Evolutionary conservation across 768 basidiomycete genomes (phyloP).

Genomic region (Gyrodon lividus): DNA sequence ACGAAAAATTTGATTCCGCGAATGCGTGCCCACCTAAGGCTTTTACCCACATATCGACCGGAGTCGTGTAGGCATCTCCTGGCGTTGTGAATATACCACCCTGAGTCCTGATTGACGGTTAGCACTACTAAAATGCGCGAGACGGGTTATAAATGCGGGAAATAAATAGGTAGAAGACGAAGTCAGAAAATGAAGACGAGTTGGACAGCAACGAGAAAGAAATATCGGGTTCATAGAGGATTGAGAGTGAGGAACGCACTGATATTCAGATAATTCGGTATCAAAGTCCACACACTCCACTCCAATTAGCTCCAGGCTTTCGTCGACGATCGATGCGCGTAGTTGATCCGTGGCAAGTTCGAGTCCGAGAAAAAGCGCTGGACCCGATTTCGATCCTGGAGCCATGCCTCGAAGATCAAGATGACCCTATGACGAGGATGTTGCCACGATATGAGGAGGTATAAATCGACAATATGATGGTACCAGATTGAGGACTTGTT

Average conservation of each 20-base stretch:
- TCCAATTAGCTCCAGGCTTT: conserved; percentile 76
- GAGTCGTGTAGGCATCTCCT: conserved; percentile 84
- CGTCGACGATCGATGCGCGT: conserved; percentile 80
- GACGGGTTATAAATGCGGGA: conserved; percentile 9
- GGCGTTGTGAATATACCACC: conserved; percentile 86
- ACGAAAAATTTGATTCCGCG: conserved; percentile 64
- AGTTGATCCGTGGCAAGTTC: conserved; percentile 85
- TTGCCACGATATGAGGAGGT: conserved; percentile 9
- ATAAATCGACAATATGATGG: conserved; percentile 21
- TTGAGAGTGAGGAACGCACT: conserved; percentile 49
- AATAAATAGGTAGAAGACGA: neutral
- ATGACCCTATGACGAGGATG: conserved; percentile 1
- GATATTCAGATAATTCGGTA: conserved; percentile 72
- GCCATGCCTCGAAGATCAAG: conserved; percentile 26
- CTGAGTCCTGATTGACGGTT: conserved; percentile 57
- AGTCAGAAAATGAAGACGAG: neutral
- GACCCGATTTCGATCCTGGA: conserved; percentile 38
- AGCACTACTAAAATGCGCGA: conserved; percentile 13
- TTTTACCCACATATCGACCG: conserved; percentile 90
- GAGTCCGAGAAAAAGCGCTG: conserved; percentile 77
- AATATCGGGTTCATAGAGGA: neutral
- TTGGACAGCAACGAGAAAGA: neutral
- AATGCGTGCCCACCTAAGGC: conserved; percentile 60
- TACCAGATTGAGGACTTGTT: conserved; percentile 16
- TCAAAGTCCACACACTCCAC: conserved; percentile 86